A percentile compares a stretch with the other conserved stretches of the same genome.
phyloP scores from a whole-genome alignment of 164 flowering plant species.

The Vitis riparia region DNA sequence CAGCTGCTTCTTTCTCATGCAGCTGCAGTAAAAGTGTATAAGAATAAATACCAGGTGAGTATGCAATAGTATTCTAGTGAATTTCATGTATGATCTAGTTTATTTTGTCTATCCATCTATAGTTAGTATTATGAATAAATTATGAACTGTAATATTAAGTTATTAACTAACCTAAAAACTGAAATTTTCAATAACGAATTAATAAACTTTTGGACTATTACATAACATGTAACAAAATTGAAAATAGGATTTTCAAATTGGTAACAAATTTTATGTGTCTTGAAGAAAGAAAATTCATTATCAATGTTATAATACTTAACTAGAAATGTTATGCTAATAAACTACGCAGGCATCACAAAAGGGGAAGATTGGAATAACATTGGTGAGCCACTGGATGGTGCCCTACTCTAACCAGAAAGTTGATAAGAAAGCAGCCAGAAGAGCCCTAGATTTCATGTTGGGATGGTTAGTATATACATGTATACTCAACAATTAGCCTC shows the following conservation, averaged over 20 bases:
- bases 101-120: neutral
- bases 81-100: neutral
- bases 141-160: neutral
- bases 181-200: too few relatives aligned
- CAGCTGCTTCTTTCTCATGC: constrained; percentile 28
- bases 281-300: too few relatives aligned
- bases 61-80: neutral
- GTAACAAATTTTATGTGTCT: too few relatives aligned
- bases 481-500: too few relatives aligned
- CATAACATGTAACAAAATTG: too few relatives aligned
- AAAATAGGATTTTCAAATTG: too few relatives aligned
- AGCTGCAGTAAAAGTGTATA: constrained; percentile 20
- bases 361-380: constrained; percentile 1
- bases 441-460: constrained; percentile 1
- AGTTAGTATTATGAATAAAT: too few relatives aligned
- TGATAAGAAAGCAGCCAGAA: neutral
- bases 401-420: neutral
- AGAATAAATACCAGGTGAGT: constrained; percentile 20
- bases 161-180: too few relatives aligned
- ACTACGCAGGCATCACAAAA: neutral
- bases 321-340: neutral
- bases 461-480: neutral
- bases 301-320: too few relatives aligned
- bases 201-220: too few relatives aligned
- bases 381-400: neutral